Evolutionary conservation across 2,329 filamentous ascomycete species (phyloP).

Genomic region (Calonectria leucothoes): DNA sequence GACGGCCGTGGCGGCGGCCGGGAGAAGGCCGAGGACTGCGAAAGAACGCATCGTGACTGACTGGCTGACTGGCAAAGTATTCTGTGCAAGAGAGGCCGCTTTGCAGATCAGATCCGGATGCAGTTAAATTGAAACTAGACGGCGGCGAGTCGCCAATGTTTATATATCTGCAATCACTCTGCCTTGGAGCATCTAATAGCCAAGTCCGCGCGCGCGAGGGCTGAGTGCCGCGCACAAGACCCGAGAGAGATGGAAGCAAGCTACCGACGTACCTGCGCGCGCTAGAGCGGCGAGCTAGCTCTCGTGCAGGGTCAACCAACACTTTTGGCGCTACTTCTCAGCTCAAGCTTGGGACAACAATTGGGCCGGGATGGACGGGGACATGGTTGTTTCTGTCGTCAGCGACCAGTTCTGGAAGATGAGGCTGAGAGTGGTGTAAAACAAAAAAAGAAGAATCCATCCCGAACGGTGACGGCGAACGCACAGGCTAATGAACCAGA

Average conservation of each 20-base stretch:
- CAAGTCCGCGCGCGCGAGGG: not conserved
- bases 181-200: not conserved
- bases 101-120: slow-evolving; percentile 1
- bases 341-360: not conserved
- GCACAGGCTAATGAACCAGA: not conserved
- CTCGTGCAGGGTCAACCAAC: not conserved
- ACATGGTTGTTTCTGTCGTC: not conserved
- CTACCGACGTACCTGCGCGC: not conserved
- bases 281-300: not conserved
- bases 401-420: not conserved
- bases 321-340: not conserved
- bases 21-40: not conserved
- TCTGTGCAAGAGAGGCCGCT: not conserved
- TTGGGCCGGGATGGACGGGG: not conserved
- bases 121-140: not conserved
- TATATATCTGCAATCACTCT: not conserved
- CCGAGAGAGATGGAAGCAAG: not conserved
- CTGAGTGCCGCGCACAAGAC: not conserved
- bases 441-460: not conserved
- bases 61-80: not conserved
- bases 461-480: not conserved
- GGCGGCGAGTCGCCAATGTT: not conserved
- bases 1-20: slow-evolving; percentile 14
- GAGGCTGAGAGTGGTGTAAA: not conserved
- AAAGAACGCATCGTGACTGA: not conserved